A percentile compares a stretch with the other conserved stretches of the same genome.
Conservation (phyloP, 257 asterid genomes). For the Capsicum pubescens region DNA sequence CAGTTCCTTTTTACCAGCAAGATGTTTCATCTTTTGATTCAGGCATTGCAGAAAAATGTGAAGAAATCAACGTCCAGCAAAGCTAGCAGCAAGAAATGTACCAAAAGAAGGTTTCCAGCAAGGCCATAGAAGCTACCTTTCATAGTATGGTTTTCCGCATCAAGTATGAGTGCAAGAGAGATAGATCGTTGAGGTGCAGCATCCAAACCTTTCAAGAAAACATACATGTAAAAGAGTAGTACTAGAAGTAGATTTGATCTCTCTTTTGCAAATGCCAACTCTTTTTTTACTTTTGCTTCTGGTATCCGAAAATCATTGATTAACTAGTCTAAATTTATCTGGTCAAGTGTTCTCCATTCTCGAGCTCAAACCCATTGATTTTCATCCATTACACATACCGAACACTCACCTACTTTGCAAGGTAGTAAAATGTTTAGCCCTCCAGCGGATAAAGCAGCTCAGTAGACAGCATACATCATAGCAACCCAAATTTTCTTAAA, state of each 20-base stretch:
- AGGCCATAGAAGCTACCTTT: not conserved
- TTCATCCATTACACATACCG: not conserved
- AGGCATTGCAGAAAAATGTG: conserved; percentile 38
- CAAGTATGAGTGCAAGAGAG: not conserved
- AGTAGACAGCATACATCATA: not conserved
- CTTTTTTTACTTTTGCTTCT: not conserved
- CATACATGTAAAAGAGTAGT: not conserved
- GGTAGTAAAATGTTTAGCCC: not conserved
- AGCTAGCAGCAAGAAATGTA: not conserved
- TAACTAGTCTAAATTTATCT: not conserved
- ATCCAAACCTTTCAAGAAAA: not conserved
- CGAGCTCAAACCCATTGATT: not conserved
- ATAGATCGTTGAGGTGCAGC: not conserved
- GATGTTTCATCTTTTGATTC: not conserved
- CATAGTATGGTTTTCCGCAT: not conserved
- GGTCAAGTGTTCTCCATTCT: not conserved
- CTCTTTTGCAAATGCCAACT: not conserved
- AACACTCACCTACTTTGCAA: not conserved
- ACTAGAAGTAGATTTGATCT: not conserved
- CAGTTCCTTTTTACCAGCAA: not conserved
- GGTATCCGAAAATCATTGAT: not conserved
- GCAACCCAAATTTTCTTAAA: not conserved
- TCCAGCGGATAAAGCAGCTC: not conserved
- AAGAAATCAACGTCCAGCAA: conserved; percentile 2
- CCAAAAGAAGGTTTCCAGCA: conserved; percentile 30